These are phyloP conservation scores for Ochromonas danica DNA, from an alignment of 108 stramenopile species.

Conservation along the genomic window DNA sequence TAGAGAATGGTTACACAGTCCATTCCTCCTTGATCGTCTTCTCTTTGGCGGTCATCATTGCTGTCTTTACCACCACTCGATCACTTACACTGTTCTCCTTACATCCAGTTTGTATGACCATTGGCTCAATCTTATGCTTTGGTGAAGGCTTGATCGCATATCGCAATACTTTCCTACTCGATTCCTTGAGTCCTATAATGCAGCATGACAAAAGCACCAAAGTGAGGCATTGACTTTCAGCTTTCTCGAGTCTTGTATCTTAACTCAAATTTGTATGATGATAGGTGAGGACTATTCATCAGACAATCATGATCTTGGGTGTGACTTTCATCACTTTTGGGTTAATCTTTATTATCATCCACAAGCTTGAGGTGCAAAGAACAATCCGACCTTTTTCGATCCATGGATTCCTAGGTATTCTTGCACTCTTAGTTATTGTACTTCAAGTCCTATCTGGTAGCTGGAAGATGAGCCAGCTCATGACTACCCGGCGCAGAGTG, in stretches of 20 bases:
- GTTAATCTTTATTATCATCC: neutral
- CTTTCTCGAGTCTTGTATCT: neutral
- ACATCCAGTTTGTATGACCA: conserved; percentile 29
- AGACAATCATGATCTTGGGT: conserved; percentile 27
- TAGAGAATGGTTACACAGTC: too few species aligned
- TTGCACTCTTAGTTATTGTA: neutral
- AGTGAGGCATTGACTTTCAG: neutral
- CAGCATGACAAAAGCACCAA: conserved; percentile 2
- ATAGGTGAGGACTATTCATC: conserved; percentile 17
- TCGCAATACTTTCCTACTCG: neutral
- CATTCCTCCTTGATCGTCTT: neutral
- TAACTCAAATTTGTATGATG: too few species aligned
- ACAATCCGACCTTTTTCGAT: neutral
- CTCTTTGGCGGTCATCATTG: neutral
- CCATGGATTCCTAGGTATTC: neutral
- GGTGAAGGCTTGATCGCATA: conserved; percentile 27
- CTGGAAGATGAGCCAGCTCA: neutral
- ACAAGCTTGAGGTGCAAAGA: neutral
- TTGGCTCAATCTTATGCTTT: neutral
- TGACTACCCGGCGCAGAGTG: neutral
- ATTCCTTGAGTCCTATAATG: conserved; percentile 30
- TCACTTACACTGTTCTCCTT: neutral
- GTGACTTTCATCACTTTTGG: neutral
- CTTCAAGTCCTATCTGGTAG: neutral
- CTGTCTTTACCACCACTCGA: neutral